These are phyloP conservation scores for Annulohypoxylon truncatum DNA, from an alignment of 2,329 filamentous ascomycete species.

Conservation along the genomic window DNA sequence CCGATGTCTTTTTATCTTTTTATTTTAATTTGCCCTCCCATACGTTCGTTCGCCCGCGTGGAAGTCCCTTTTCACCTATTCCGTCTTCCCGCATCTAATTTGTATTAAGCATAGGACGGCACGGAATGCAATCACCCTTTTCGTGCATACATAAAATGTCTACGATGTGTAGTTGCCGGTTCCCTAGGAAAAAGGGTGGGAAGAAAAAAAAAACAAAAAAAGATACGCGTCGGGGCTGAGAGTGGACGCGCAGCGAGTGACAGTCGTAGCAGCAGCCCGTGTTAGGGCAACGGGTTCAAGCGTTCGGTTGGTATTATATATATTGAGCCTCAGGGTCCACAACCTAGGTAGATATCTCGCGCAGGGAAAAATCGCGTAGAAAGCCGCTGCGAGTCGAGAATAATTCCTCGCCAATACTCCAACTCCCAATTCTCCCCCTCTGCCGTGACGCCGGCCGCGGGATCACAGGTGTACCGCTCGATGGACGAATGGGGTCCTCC, in stretches of 20 bases:
- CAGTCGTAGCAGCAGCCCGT: slow-evolving; percentile 11
- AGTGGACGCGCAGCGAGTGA: slow-evolving; percentile 12
- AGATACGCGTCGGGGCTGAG: not conserved
- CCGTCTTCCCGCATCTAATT: slow-evolving; percentile 29
- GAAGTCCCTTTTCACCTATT: not conserved
- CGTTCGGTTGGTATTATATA: slow-evolving; percentile 32
- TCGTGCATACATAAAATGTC: slow-evolving; percentile 8
- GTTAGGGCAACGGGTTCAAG: not conserved
- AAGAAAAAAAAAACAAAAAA: not conserved
- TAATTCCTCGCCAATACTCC: not conserved
- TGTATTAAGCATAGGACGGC: slow-evolving; percentile 20
- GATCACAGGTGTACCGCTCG: slow-evolving; percentile 13
- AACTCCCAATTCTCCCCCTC: not conserved
- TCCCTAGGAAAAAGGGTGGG: not conserved
- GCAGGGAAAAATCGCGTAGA: not conserved
- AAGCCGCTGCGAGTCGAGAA: slow-evolving; percentile 18
- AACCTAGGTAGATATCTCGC: slow-evolving; percentile 8
- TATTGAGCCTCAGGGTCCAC: slow-evolving; percentile 32
- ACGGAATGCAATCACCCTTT: slow-evolving; percentile 39
- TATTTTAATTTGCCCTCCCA: slow-evolving; percentile 13
- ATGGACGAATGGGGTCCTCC: slow-evolving; percentile 14
- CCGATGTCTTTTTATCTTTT: not conserved
- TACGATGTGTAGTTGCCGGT: not conserved
- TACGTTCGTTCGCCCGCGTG: slow-evolving; percentile 13
- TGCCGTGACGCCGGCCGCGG: slow-evolving; percentile 12